These are phyloP conservation scores for Angomonas desouzai DNA, from an alignment of 208 protist species.

Conservation along the genomic window DNA sequence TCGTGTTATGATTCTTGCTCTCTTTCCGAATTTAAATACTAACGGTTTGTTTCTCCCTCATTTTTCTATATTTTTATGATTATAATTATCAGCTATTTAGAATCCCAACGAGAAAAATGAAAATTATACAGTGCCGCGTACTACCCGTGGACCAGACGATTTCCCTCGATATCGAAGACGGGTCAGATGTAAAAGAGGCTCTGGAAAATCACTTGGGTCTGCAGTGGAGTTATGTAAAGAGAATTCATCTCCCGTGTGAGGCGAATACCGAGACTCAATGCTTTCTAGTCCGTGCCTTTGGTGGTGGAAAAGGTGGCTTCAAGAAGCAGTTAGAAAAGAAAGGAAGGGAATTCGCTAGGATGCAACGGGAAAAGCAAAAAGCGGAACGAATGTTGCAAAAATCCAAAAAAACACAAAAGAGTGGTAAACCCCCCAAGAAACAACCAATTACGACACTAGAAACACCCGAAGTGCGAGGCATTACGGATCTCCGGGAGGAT, in stretches of 20 bases:
- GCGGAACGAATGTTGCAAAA: slow-evolving; percentile 6
- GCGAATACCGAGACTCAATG: not conserved
- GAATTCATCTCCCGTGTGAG: not conserved
- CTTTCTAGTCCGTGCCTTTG: slow-evolving; percentile 30
- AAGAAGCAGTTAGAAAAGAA: slow-evolving; percentile 85
- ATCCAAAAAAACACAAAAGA: slow-evolving; percentile 15
- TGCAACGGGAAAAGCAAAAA: slow-evolving; percentile 48
- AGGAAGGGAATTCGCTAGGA: slow-evolving; percentile 62
- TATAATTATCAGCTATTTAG: no score
- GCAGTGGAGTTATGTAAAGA: not conserved
- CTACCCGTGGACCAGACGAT: not conserved
- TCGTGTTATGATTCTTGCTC: no score
- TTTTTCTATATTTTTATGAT: no score
- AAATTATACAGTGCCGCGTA: no score
- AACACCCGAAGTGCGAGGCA: no score
- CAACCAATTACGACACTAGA: no score
- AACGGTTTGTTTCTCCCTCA: no score
- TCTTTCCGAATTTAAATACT: no score
- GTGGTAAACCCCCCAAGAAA: no score
- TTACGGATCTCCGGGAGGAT: no score
- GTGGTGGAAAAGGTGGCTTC: slow-evolving; percentile 80
- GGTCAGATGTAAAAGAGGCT: not conserved
- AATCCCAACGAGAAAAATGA: no score
- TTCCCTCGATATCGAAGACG: not conserved
- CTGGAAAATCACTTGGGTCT: not conserved